A percentile compares a stretch with the other conserved stretches of the same genome.
Conservation (phyloP, 345 rosid genomes). For the Bretschneidera sinensis region DNA sequence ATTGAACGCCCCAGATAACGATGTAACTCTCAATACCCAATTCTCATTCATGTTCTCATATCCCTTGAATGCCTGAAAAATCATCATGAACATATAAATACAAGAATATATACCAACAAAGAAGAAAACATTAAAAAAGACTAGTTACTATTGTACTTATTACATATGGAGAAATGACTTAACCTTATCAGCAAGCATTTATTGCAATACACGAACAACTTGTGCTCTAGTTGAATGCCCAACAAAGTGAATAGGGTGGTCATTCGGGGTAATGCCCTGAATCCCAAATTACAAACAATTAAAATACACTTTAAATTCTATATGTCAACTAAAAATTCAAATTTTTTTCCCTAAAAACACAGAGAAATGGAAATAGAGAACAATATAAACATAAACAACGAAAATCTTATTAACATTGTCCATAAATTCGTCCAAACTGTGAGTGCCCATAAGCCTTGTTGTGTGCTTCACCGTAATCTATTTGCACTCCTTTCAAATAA, state of each 20-base stretch:
- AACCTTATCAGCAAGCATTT: slow-evolving; percentile 97
- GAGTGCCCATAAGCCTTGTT: slow-evolving; percentile 89
- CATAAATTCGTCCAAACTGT: slow-evolving; percentile 76
- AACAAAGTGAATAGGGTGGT: slow-evolving; percentile 93
- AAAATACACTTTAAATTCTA: not conserved
- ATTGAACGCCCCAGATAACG: slow-evolving; percentile 93
- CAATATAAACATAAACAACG: not conserved
- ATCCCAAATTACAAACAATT: slow-evolving; percentile 9
- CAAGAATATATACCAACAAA: too few relatives aligned
- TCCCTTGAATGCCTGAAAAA: slow-evolving; percentile 65
- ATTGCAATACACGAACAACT: slow-evolving; percentile 96
- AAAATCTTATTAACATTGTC: slow-evolving; percentile 42
- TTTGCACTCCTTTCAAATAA: slow-evolving; percentile 86
- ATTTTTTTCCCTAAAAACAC: not conserved
- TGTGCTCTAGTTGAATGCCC: slow-evolving; percentile 99
- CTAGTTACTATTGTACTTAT: not conserved
- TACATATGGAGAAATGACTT: not conserved
- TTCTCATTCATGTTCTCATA: slow-evolving; percentile 75
- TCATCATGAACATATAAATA: slow-evolving; percentile 14
- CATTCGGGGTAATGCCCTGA: slow-evolving; percentile 88
- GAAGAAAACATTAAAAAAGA: not conserved
- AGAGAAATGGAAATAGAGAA: slow-evolving; percentile 1
- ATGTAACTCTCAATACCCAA: slow-evolving; percentile 91
- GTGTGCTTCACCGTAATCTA: slow-evolving; percentile 95
- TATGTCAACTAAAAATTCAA: not conserved